Evolutionary conservation across 768 basidiomycete genomes (phyloP).

Genomic region (Amanita pseudoporphyria): DNA sequence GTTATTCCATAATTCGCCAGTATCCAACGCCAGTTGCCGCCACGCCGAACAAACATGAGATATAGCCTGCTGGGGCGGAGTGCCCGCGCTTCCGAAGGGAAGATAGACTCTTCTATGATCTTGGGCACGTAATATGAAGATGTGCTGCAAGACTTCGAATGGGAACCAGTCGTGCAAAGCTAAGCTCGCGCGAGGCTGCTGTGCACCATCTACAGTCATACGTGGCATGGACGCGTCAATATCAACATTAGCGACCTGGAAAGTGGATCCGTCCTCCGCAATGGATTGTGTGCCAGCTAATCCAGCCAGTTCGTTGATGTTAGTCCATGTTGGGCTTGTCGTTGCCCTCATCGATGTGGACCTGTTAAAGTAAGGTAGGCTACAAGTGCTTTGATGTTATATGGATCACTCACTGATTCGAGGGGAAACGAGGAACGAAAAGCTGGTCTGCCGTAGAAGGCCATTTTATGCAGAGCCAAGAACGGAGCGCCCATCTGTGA

Average conservation of each 20-base stretch:
- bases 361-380: too few species aligned
- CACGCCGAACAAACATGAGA: constrained; percentile 5
- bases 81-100: neutral
- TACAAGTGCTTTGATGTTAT: too few species aligned
- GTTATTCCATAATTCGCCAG: constrained; percentile 3
- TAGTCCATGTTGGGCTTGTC: neutral
- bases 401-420: neutral
- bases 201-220: neutral
- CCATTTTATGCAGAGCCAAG: neutral
- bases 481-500: neutral
- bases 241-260: neutral
- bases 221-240: neutral
- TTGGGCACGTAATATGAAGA: neutral
- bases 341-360: neutral
- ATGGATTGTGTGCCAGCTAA: neutral
- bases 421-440: too few species aligned
- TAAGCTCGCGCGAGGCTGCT: neutral
- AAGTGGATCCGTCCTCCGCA: neutral
- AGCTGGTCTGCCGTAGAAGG: neutral
- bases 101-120: neutral
- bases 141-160: constrained; percentile 1
- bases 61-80: neutral
- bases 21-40: constrained; percentile 2
- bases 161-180: neutral
- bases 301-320: neutral